Base-by-base conservation (phyloP, 306 rosid species). In the Sindora glabra region DNA sequence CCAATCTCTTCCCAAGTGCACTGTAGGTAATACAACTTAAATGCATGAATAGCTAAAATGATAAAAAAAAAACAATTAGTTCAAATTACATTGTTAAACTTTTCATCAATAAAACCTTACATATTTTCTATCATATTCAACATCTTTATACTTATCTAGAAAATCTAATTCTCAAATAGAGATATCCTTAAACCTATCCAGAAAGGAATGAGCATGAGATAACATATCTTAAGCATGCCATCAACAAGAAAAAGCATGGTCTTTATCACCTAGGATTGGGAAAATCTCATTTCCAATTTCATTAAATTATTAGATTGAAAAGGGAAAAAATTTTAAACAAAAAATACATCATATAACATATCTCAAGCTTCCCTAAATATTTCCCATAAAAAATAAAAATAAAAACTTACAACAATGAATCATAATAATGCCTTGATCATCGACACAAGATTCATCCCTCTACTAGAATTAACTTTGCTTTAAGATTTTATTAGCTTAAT, bases 131-230 rank as follows among this genome's bases (percentile, higher is more conserved):
- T 62, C 79, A 56, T 92, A 92, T 67, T 92, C 98, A 49, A 59
- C 79, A 72, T 86, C 98, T 74, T 92, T 95, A 48, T 88, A 92
- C 16, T 62, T 73, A 51, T 92, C 95, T 27, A 89, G 66, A 68
- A 89, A 63, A 44, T 76, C 42, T 9, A 92, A 65, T 47, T 92
- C 99, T 8, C 64, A 44, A 63, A 76, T 84, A 2, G 98, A 76
- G 59, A 92, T 59, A 11, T 69, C 96, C 56, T 59, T 79, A 78
- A 8, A 92, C 87, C 99, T 92, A 81, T 46, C 63, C 21, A 64
- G 19, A 45, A 58, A 2, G n/a, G 14, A 41, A 7, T 7, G 23
- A 19, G n/a, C n/a, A n/a, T n/a, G n/a, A n/a, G n/a, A n/a, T n/a
- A n/a, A n/a, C n/a, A n/a, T n/a, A n/a, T n/a, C n/a, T n/a, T n/a